Base-by-base conservation (phyloP, 1,284 basidiomycete genomes). In the Athelia sp. region DNA sequence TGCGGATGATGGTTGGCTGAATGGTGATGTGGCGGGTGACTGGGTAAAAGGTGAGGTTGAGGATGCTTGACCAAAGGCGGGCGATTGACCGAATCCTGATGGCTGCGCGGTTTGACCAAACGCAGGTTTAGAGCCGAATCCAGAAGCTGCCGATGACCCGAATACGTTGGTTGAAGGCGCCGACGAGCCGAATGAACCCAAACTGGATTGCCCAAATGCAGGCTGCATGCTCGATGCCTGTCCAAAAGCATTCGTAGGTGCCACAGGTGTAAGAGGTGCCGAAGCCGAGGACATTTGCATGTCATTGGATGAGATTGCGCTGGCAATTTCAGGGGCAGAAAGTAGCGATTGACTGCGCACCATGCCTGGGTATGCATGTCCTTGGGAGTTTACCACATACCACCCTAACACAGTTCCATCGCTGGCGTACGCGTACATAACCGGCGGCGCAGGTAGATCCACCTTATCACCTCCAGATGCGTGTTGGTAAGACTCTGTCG, bases 381-480 rank as follows among this genome's bases (percentile, higher is more conserved):
- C 70, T 18, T 67, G 66, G 2, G 75, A 70, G 60, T 88, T 82
- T 44, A 90, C 78, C 31, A 90, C 62, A 58, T 83, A 74, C 85
- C 91, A 93, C 2, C 75, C 90, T 34, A 84, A 75, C 31, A 93
- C 51, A 1, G 89, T 87, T 17, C 90, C 90, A 58, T 93, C 90
- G 52, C 82, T 90, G 3, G 88, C 78, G 62, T 90, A 93, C 3
- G 82, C 79, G 60, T 82, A 87, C 61, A 92, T 69, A 46, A 91
- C 73, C 0, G 90, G 90, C 9, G 77, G 74, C n/a, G 78, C 70
- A 4, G 82, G 78, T 3, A 78, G 56, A 17, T 72, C 67, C 29
- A 60, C 64, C 52, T 62, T 71, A 52, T 80, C 79, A 1, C 78
- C 78, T 0, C 70, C 61, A 2, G 64, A 67, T 6, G 68, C 71